Evolutionary conservation across 2,329 filamentous ascomycete species (phyloP), one percentile per base, ranked within the genome.

Genomic region (Calonectria naviculata): DNA sequence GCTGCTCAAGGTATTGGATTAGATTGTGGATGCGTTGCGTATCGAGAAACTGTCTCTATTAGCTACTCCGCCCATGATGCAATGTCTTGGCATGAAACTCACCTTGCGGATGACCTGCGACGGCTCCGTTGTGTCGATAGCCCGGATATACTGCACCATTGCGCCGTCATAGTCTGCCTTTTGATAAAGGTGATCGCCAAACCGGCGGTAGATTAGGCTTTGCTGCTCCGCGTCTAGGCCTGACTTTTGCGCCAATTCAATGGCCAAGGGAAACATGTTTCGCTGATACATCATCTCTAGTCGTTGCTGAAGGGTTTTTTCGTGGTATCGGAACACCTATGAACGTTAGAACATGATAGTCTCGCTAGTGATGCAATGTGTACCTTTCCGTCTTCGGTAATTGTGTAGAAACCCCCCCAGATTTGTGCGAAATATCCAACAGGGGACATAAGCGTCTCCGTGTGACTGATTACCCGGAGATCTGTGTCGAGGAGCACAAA

Each of bases 121-220:
- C 8, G 96, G 96, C 78, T 98, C 96, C 0, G 96, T 98, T 70
- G 94, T 97, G 80, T 98, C 95, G 71, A 99, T 98, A 0, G 97
- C 96, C 76, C 95, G 93, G 73, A 99, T 91, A 80, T 99, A 99
- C 82, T 98, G 97, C 78, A 97, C 93, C 97, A 99, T 99, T n/a
- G 97, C 95, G 8, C 94, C 97, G 80, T 99, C 97, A 79, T 96
- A 99, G 80, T 98, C 95, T 5, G 94, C 95, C 79, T 97, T 98
- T 75, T 97, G 94, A 79, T 99, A 98, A 4, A 98, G 84, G 78
- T 96, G 94, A 81, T 99, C 97, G 15, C 96, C 97, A 82, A 98
- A 98, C 80, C 93, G 95, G 70, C 96, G 92, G 80, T 96, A 97
- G 70, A 99, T 99, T 69, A 94, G 87, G 78, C 97, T 98, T 78